These are phyloP conservation scores for Solanum bukasovii DNA, from an alignment of 257 asterid species.

Conservation along the genomic window DNA sequence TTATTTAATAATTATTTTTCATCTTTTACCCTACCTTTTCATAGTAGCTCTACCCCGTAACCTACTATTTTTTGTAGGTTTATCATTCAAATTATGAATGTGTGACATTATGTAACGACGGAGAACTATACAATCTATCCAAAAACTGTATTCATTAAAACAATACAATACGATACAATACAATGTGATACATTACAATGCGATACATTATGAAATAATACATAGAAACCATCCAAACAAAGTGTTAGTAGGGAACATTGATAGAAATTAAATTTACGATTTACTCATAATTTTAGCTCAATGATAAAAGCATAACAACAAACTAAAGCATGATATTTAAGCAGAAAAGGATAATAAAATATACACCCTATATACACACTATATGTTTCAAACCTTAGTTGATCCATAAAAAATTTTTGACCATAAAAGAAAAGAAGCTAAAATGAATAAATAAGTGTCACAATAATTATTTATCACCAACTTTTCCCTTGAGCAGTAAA, in stretches of 20 bases:
- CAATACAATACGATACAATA: too few relatives aligned
- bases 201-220: not conserved
- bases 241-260: not conserved
- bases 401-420: too few relatives aligned
- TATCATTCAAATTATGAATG: not conserved
- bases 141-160: too few relatives aligned
- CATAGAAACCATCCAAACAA: too few relatives aligned
- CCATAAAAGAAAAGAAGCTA: too few relatives aligned
- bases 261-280: not conserved
- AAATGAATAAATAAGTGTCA: too few relatives aligned
- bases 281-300: not conserved
- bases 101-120: not conserved
- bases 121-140: not conserved
- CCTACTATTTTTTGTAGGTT: not conserved
- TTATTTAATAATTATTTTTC: too few relatives aligned
- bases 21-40: too few relatives aligned
- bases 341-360: not conserved
- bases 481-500: too few relatives aligned
- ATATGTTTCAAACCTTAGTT: not conserved
- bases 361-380: not conserved
- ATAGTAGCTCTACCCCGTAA: too few relatives aligned
- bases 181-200: too few relatives aligned
- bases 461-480: too few relatives aligned
- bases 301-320: not conserved
- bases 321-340: not conserved